Base-by-base conservation (phyloP, 129 eudicot species). In the Oenanthe sinensis region DNA sequence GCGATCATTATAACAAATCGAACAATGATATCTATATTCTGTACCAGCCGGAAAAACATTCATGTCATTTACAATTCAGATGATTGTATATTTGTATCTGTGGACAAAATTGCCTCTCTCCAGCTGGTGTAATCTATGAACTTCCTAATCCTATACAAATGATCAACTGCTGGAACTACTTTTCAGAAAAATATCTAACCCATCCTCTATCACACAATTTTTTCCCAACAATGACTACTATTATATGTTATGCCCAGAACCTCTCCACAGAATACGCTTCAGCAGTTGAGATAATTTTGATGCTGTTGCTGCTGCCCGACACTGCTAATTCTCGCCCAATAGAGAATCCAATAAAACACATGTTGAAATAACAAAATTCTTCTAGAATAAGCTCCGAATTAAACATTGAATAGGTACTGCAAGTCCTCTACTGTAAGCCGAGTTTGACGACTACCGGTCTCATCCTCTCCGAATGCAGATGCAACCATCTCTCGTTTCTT, bases 401-500 rank as follows among this genome's bases (percentile, higher is more conserved):
- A 84, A 4, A 77, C 89, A 81, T 60, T 89, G 79, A 95, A 96
- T n/a, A 96, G 85, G 87, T 96, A 96, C 77, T 84, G 87, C 82
- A 96, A 82, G 74, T 96, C 99, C n/a, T 92, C 99, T 33, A 92
- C 97, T 1, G 99, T 90, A 78, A 96, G 91, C 19, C 97, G 90
- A 77, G 91, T 89, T 81, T 86, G 90, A 52, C 90, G 82, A 74
- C 90, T 79, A 43, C 97, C 95, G 6, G 87, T 82, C 81, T 89
- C 96, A 71, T 96, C 97, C 86, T 96, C 99, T 80, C 99, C 99
- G 68, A 96, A 96, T 28, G 97, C 97, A 16, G 99, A 96, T 26
- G 99, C 82, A 70, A 96, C 99, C 92, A 96, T 88, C 87, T 85
- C 89, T 80, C 99, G 87, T 90, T 96, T 96, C 83, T 89, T 96